Base-by-base conservation (phyloP, 176 grass and related monocot species). In the Musa beccarii region DNA sequence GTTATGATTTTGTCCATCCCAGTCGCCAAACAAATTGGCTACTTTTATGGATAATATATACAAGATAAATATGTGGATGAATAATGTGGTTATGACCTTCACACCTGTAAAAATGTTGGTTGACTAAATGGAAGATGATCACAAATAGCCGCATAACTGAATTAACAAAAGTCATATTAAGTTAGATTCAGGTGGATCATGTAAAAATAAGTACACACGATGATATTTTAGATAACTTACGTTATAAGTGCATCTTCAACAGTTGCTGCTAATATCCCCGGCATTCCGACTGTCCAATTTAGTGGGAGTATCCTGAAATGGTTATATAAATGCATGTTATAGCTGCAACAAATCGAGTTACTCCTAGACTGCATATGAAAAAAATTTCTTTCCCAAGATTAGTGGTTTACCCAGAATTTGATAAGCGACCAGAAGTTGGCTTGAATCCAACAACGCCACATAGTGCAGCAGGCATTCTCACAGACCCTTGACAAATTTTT, bases 391-490 rank as follows among this genome's bases (percentile, higher is more conserved):
- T 43, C 34, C 29, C 34, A 43, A 43, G 34, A 6, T 43, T 43
- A 4, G 9, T 13, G 10, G 51, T 49, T 61, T 49, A 89, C 93
- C 93, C 93, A 63, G 84, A 77, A 77, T 89, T 92, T 23, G 90
- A 97, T 19, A 97, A 59, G 15, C 93, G 67, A 2, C 90, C 88
- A 0, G 82, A 85, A 24, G 90, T 97, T 2, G 94, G 88, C 75
- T 97, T 97, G 79, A 97, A 85, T 68, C 94, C 94, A 75, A 97
- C 82, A 23, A 97, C 94, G 20, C 94, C 94, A 51, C 93, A 93
- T 7, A 89, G 75, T 26, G 94, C 81, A 0, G 89, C 94, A 8
- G 94, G 94, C 88, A 93, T 93, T 29, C 88, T 83, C 20, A 97
- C 94, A 9, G 90, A 97, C 49, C 90, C 93, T 92, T 75, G 20